Conservation (phyloP, 371 early-diverging fungal species). For the Lichtheimia corymbifera region DNA sequence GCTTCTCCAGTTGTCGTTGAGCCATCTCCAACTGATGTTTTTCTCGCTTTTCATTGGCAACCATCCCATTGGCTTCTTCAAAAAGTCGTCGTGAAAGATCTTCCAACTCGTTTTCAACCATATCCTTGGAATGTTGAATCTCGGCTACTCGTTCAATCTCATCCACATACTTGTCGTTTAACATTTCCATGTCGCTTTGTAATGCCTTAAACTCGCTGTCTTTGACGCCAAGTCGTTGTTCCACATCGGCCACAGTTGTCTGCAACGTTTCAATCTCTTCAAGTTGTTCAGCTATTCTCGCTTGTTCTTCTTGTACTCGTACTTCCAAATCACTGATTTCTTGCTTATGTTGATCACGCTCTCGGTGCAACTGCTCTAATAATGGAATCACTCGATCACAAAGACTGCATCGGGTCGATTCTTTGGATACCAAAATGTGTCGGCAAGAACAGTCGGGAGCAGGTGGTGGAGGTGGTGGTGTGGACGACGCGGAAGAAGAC, state of each 20-base stretch:
- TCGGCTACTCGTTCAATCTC: constrained; percentile 91
- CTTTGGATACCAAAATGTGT: constrained; percentile 27
- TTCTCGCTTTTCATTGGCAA: constrained; percentile 80
- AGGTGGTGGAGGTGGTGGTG: too few relatives aligned
- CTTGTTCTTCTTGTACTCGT: constrained; percentile 47
- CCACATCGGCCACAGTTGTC: constrained; percentile 44
- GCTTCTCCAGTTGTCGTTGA: constrained; percentile 59
- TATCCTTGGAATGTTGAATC: constrained; percentile 85
- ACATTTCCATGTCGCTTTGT: constrained; percentile 56
- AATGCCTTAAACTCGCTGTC: constrained; percentile 47
- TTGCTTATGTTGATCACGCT: constrained; percentile 43
- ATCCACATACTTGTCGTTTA: constrained; percentile 75
- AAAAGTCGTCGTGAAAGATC: constrained; percentile 86
- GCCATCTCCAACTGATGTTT: constrained; percentile 61
- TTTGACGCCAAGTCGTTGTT: constrained; percentile 45
- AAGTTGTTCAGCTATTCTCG: constrained; percentile 42
- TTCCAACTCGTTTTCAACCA: constrained; percentile 90
- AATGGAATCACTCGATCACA: constrained; percentile 59
- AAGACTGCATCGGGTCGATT: constrained; percentile 46
- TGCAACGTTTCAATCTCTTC: constrained; percentile 43
- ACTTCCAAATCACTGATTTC: constrained; percentile 46
- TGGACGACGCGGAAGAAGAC: too few relatives aligned
- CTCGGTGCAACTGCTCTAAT: constrained; percentile 48
- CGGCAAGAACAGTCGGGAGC: constrained; percentile 44
- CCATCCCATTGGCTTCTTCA: constrained; percentile 94